phyloP scores from a whole-genome alignment of 768 basidiomycete species.

The Russula sp. region DNA sequence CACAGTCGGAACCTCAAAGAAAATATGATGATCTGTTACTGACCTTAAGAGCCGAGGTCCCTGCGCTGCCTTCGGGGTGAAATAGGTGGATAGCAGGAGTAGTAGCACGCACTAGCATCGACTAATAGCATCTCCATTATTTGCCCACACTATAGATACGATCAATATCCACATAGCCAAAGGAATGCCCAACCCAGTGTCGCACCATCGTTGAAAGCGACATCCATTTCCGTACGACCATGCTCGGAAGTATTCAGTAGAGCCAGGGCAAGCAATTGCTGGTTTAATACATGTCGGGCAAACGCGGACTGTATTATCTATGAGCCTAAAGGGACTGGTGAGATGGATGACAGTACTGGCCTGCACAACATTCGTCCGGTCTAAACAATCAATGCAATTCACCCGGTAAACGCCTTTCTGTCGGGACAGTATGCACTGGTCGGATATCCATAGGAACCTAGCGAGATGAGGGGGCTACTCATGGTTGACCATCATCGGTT shows the following conservation, averaged over 20 bases:
- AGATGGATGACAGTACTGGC: constrained; percentile 29
- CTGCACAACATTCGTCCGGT: constrained; percentile 92
- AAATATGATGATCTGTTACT: constrained; percentile 22
- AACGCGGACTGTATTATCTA: constrained; percentile 69
- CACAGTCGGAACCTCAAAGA: constrained; percentile 3
- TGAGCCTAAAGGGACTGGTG: constrained; percentile 1
- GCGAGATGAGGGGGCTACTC: neutral
- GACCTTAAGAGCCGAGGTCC: constrained; percentile 93
- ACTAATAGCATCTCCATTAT: constrained; percentile 95
- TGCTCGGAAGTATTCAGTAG: constrained; percentile 47
- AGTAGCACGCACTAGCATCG: constrained; percentile 61
- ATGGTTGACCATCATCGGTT: neutral
- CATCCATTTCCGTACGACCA: constrained; percentile 55
- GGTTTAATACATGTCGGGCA: constrained; percentile 72
- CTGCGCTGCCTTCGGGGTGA: constrained; percentile 50
- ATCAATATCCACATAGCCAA: constrained; percentile 2
- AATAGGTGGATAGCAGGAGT: neutral
- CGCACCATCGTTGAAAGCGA: constrained; percentile 72
- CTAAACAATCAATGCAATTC: constrained; percentile 94
- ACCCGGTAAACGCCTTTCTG: constrained; percentile 85
- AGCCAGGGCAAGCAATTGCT: constrained; percentile 67
- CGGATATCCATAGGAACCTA: constrained; percentile 80
- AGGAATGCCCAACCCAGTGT: neutral
- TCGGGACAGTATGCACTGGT: constrained; percentile 58
- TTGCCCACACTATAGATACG: constrained; percentile 74